Percentiles rank a stretch among this genome's conserved stretches.
Conservation (phyloP, 176 grass and related monocot species). For the Chrysopogon serrulatus region DNA sequence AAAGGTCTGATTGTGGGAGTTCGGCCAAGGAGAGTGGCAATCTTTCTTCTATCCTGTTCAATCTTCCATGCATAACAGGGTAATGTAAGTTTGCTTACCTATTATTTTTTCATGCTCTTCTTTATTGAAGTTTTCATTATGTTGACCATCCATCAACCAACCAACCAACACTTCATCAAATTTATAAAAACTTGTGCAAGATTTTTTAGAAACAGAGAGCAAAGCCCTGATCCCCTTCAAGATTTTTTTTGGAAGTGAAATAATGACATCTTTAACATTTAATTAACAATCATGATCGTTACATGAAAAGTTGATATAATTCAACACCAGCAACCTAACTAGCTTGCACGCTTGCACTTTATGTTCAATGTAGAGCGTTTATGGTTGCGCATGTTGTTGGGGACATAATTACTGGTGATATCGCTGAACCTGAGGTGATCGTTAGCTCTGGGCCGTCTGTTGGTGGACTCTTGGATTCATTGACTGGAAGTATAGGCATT, state of each 20-base stretch:
- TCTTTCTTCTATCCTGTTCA: constrained; percentile 80
- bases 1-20: constrained; percentile 67
- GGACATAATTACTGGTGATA: constrained; percentile 82
- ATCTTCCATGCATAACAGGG: constrained; percentile 99
- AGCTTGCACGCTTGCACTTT: background rate
- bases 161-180: background rate
- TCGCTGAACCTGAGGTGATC: constrained; percentile 68
- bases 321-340: background rate
- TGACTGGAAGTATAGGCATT: constrained; percentile 96
- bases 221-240: background rate
- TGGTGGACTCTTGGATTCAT: constrained; percentile 87
- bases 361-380: constrained; percentile 59
- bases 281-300: background rate
- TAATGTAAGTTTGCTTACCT: constrained; percentile 81
- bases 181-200: background rate
- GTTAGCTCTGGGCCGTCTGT: constrained; percentile 60
- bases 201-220: background rate
- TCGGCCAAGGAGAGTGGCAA: constrained; percentile 56
- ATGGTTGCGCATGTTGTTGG: constrained; percentile 89
- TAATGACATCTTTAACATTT: background rate
- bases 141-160: background rate
- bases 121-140: background rate
- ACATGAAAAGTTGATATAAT: background rate
- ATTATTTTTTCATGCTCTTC: background rate
- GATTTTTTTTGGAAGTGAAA: background rate